Evolutionary conservation across 257 asterid species (phyloP).

Genomic region (Solanum ossicruentum): DNA sequence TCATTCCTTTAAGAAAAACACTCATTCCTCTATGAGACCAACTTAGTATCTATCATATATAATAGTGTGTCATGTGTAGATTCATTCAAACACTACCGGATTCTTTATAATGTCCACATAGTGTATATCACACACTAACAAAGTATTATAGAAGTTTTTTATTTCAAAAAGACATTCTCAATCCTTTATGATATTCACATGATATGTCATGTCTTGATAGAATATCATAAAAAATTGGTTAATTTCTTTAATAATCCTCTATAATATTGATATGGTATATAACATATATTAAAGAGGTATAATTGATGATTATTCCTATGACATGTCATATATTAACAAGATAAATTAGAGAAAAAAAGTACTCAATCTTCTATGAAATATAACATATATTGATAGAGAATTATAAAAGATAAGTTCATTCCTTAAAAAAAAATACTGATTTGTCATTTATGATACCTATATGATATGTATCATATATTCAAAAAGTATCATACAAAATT

Average conservation of each 20-base stretch:
- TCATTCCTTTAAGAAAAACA: neutral
- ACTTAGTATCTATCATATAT: neutral
- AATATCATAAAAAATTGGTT: neutral
- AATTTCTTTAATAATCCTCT: no score
- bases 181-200: neutral
- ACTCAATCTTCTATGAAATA: no score
- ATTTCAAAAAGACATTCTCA: fast-evolving
- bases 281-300: no score
- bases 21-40: neutral
- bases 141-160: no score
- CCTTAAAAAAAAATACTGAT: no score
- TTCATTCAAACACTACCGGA: neutral
- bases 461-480: no score
- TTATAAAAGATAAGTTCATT: no score
- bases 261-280: no score
- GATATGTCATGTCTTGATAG: neutral
- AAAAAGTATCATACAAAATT: no score
- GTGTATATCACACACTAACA: neutral
- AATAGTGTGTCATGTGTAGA: neutral
- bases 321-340: no score
- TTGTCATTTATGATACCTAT: no score
- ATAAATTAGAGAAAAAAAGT: neutral
- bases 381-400: no score
- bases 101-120: neutral
- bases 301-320: neutral